Base-by-base conservation (phyloP, 352 stramenopile genomes). In the Phytophthora hybrid region DNA sequence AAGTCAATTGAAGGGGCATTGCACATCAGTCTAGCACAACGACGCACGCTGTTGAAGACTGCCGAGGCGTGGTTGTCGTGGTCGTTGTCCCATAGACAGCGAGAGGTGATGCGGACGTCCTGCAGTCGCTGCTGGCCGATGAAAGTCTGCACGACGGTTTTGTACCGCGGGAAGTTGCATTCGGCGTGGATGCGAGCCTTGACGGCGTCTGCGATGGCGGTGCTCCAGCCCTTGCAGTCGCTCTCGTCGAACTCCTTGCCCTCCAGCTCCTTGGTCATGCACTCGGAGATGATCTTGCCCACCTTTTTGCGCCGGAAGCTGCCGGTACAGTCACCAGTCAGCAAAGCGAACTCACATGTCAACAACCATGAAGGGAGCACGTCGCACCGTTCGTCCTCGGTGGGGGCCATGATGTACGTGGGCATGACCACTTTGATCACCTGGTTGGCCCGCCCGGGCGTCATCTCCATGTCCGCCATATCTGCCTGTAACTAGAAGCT, bases 81-180 rank as follows among this genome's bases (percentile, higher is more conserved):
- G 56, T 94, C 79, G 34, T 93, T 97, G 78, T 99, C 92, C 95
- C 96, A 99, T 7, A 99, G 82, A 58, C 96, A 99, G 37, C 95
- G 82, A 62, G 92, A 98, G 3, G 94, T 92, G 71, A 99, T 97
- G 37, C 85, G 85, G 34, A 98, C 90, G 51, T 98, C 96, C 71
- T 99, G 96, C 64, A 98, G 85, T 67, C 91, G 93, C 74, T 96
- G 93, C 79, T 98, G 85, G 18, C 97, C 97, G 63, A 99, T 91
- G 46, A 97, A 98, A 23, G 96, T 92, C 78, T 99, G 96, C 32
- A 98, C 94, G 29, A 98, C 80, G 53, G 98, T 80, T 68, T 99
- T 99, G 77, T 98, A 98, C 26, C 96, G 88, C 23, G 91, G 90
- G 44, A 97, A 90, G 54, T 77, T 76, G 63, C 85, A 93, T 29